phyloP scores from a whole-genome alignment of 2,329 filamentous ascomycete genomes.

The Aspergillus uvarum region DNA sequence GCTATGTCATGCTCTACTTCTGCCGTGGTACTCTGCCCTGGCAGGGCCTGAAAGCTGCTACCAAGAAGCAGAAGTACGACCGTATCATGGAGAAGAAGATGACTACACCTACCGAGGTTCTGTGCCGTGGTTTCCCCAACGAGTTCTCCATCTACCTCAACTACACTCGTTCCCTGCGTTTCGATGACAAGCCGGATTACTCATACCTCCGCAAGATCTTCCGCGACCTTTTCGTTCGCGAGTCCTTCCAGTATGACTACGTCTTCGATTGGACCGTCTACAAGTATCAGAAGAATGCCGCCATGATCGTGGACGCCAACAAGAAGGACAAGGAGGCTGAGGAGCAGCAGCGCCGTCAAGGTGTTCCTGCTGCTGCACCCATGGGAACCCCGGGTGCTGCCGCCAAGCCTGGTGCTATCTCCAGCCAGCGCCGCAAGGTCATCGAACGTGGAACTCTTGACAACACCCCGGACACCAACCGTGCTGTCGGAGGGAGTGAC shows the following conservation, averaged over 20 bases:
- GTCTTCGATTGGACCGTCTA: slow-evolving; percentile 99
- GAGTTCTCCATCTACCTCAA: slow-evolving; percentile 99
- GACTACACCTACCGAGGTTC: slow-evolving; percentile 97
- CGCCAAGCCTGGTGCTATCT: slow-evolving; percentile 70
- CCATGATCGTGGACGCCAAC: slow-evolving; percentile 84
- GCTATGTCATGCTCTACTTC: slow-evolving; percentile 99
- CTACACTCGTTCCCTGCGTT: slow-evolving; percentile 97
- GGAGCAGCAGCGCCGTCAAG: slow-evolving; percentile 68
- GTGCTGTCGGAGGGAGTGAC: slow-evolving; percentile 76
- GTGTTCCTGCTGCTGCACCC: slow-evolving; percentile 61
- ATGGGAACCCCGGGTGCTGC: slow-evolving; percentile 57
- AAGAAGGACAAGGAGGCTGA: slow-evolving; percentile 73
- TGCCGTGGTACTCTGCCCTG: slow-evolving; percentile 97
- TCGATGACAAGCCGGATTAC: slow-evolving; percentile 99
- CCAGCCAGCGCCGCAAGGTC: slow-evolving; percentile 79
- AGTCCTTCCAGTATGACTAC: slow-evolving; percentile 99
- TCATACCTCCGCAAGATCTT: slow-evolving; percentile 99
- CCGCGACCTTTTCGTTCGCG: slow-evolving; percentile 96
- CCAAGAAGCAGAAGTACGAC: slow-evolving; percentile 99
- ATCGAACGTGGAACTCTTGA: slow-evolving; percentile 68
- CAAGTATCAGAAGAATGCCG: slow-evolving; percentile 99
- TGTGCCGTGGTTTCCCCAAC: slow-evolving; percentile 98
- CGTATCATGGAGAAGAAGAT: slow-evolving; percentile 99
- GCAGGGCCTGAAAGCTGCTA: slow-evolving; percentile 97
- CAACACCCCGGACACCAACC: slow-evolving; percentile 71